Base-by-base conservation (phyloP, 2,329 filamentous ascomycete species). In the Scedosporium minutisporum region DNA sequence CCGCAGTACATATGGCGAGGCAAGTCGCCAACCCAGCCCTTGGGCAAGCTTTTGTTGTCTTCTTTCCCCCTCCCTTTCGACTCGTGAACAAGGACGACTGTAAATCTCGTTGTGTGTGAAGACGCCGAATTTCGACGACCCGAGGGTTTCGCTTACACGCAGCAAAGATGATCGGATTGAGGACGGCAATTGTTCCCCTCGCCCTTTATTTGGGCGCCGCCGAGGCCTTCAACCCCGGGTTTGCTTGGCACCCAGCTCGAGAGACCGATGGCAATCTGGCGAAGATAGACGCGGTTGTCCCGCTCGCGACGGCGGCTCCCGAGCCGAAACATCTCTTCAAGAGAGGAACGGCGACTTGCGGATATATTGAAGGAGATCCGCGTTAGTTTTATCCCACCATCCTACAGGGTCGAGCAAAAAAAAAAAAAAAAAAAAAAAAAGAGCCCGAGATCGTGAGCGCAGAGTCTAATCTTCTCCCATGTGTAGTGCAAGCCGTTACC, bases 321-420 rank as follows among this genome's bases (percentile, higher is more conserved):
- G 21, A 25, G n/a, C 29, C 29, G 3, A 25, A 23, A 5, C n/a
- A 14, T 29, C 60, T 42, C 6, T 25, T 55, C 14, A 57, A 55
- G 60, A 27, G 46, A 33, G 60, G 48, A 14, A 42, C 60, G 7
- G 55, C 55, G 10, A 61, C 60, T 23, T 61, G 60, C 60, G 60
- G 60, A n/a, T 61, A 21, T 14, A 42, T 61, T 29, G 33, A 57
- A 9, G 60, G 48, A 23, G 60, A 61, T 12, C 9, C 27, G 6
- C 10, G 60, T 61, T 16, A 41, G 60, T 61, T 4, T 5, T 38
- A 6, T 23, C 44, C 16, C 21, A 1, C 33, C 33, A 38, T 12
- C 33, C 33, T 6, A 2, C 33, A 12, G 33, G 10, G 10, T 10
- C 9, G 33, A 38, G 9, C 2, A 38, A 38, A 23, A 23, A 12